These are phyloP conservation scores for Carex sylvatica DNA, from an alignment of 202 grass and related monocot species.

Conservation along the genomic window DNA sequence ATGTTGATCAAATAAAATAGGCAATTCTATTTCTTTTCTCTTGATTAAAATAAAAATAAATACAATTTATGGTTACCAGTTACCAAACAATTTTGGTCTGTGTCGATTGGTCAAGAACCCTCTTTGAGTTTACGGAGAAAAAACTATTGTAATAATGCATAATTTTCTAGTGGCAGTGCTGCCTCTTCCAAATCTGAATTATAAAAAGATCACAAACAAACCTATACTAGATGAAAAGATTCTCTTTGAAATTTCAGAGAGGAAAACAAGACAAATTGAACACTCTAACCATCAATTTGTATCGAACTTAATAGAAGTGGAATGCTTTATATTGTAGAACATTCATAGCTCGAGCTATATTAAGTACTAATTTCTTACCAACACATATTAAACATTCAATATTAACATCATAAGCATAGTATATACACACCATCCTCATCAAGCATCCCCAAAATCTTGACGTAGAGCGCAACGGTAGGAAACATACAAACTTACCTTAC, in stretches of 20 bases:
- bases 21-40: neutral
- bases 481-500: neutral
- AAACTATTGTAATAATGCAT: slow-evolving; percentile 73
- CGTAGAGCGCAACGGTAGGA: slow-evolving; percentile 62
- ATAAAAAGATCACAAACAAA: slow-evolving; percentile 9
- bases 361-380: neutral
- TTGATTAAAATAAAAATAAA: neutral
- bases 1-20: slow-evolving; percentile 4
- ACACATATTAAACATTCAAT: neutral
- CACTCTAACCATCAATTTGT: neutral
- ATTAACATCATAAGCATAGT: neutral
- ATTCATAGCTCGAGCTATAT: neutral
- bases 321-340: neutral
- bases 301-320: neutral
- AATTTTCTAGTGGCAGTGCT: slow-evolving; percentile 68
- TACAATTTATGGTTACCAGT: slow-evolving; percentile 54
- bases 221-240: slow-evolving; percentile 17
- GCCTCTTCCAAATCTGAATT: slow-evolving; percentile 77
- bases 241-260: neutral
- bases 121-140: slow-evolving; percentile 69
- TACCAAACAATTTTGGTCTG: slow-evolving; percentile 77
- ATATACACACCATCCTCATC: slow-evolving; percentile 58
- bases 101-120: slow-evolving; percentile 59
- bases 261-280: neutral
- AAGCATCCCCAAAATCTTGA: slow-evolving; percentile 69